Evolutionary conservation across 2,329 filamentous ascomycete species (phyloP), one percentile per base, ranked within the genome.

Genomic region (Tolypocladium pustulatum): DNA sequence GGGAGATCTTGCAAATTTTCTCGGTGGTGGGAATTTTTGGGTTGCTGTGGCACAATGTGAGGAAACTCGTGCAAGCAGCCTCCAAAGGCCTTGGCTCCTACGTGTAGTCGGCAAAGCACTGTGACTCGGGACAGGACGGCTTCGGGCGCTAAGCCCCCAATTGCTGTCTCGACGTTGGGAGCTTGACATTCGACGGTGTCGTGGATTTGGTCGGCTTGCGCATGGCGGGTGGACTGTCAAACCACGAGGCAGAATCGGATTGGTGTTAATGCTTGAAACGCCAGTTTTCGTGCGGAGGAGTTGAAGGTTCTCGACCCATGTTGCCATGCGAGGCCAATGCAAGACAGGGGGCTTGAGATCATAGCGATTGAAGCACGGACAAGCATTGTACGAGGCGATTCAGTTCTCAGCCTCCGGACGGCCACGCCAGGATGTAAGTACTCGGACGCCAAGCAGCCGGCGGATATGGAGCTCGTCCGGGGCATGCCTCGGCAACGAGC

Each of bases 1-100:
- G 76, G 70, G 83, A 86, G 64, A 79, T 85, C 60, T 60, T 81
- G 38, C 77, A 81, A 65, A 74, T 85, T 9, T 85, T 81, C 57
- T 70, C 74, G 30, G 76, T 84, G 54, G 65, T 81, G 17, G 79
- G 76, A 9, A 70, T 73, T 5, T 73, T 74, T 43, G 75, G 66
- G 3, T 64, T 82, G 58, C 43, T 79, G 13, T 76, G 75, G 64
- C 75, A 71, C 57, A 75, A 74, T 58, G 56, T 74, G 37, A 63
- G 63, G 55, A 73, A 70, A 62, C 61, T 70, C 20, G 61, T 71
- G 30, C 59, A 57, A 9, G 61, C 64, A 22, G 54, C 64, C 27
- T 60, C 61, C 4, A 60, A 59, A 9, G 62, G 64, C 34, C 58
- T 69, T 58, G 62, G 63, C 2, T 59, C 59, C 61, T 66, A 61